These are phyloP conservation scores for Leishmania major DNA, from an alignment of 208 protist species.

Conservation along the genomic window DNA sequence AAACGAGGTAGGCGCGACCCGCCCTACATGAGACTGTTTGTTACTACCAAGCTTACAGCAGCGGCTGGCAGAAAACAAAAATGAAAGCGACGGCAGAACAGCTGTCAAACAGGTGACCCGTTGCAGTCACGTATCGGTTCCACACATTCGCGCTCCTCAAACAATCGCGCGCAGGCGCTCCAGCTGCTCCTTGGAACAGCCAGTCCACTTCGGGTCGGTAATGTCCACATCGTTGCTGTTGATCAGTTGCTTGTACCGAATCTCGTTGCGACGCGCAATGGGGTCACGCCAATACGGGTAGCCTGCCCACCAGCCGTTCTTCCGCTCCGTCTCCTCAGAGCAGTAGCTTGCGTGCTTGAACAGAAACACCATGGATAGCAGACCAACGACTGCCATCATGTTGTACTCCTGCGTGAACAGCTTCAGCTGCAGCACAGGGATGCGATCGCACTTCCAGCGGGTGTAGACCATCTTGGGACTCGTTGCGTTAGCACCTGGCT, in stretches of 20 bases:
- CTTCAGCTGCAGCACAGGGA: conserved; percentile 84
- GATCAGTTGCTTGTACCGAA: conserved; percentile 87
- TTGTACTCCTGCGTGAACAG: conserved; percentile 90
- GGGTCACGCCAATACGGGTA: conserved; percentile 94
- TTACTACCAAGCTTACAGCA: conserved; percentile 6
- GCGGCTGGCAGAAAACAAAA: conserved; percentile 2
- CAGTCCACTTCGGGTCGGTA: conserved; percentile 91
- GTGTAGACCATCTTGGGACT: conserved; percentile 87
- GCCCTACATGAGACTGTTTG: conserved; percentile 6
- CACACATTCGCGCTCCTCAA: conserved; percentile 24
- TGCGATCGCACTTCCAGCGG: conserved; percentile 92
- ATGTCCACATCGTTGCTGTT: conserved; percentile 89
- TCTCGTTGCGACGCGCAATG: conserved; percentile 88
- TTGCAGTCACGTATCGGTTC: neutral
- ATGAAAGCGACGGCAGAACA: neutral
- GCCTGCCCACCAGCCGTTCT: conserved; percentile 85
- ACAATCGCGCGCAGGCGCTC: conserved; percentile 64
- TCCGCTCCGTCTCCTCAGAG: conserved; percentile 91
- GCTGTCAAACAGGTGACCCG: neutral
- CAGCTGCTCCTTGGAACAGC: conserved; percentile 81
- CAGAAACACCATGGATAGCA: conserved; percentile 78
- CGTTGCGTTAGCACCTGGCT: neutral
- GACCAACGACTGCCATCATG: conserved; percentile 61
- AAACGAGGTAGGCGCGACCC: neutral
- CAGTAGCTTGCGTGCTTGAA: conserved; percentile 86